Evolutionary conservation across 306 rosid species (phyloP), one percentile per base, ranked within the genome.

Genomic region (Prosopis cineraria): DNA sequence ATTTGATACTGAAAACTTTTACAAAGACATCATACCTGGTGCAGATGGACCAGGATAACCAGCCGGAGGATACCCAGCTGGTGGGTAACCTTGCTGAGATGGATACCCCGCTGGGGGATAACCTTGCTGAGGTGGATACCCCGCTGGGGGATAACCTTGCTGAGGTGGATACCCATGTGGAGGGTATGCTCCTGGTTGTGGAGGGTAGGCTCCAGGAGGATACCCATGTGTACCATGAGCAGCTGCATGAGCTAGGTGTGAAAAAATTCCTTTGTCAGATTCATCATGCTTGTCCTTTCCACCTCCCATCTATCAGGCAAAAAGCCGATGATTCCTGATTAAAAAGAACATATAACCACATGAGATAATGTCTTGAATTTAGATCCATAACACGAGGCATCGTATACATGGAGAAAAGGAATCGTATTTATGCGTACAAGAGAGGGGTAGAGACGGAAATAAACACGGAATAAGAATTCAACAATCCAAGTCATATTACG

Each of bases 261-360:
- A 58, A 27, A 58, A 58, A 12, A 58, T 5, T 58, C 65, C 65
- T 27, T 58, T 58, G 65, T 58, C 65, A 27, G 36, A 58, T 58
- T 58, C 36, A 13, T 58, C 65, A 27, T 58, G 65, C 36, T 58
- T 58, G 36, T 58, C 65, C 34, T 58, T 58, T 58, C 65, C 65
- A 58, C 65, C 65, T 58, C 65, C 65, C 65, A 58, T 58, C 65
- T 58, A 24, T 56, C 63, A 0, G 3, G 33, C 31, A 56, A 58
- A 58, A n/a, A 7, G 65, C 19, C 1, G n/a, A 58, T 27, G 65
- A 58, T 58, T 58, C 65, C 33, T 12, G n/a, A 16, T 5, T n/a
- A n/a, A 11, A 58, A 13, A 52, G 24, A 56, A 8, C 25, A 3
- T 33, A 25, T 5, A 25, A 56, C 33, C 24, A 58, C 27, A 29